Evolutionary conservation across 441 rosid genomes (phyloP).

Genomic region (Jatropha multifida): DNA sequence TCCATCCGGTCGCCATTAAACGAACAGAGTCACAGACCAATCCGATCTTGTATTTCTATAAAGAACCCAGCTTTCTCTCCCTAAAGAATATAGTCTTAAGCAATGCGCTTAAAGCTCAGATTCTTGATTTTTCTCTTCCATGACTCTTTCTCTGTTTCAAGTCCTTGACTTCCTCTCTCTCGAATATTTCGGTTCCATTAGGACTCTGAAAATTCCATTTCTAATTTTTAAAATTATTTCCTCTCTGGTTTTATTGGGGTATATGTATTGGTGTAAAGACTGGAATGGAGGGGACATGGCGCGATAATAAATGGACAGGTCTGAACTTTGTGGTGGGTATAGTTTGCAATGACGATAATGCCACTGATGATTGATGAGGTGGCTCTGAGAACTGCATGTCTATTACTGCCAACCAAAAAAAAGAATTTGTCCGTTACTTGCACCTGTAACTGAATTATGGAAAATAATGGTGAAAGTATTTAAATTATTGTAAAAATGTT

Average conservation of each 20-base stretch:
- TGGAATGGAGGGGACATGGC: constrained; percentile 44
- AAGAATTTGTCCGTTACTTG: constrained; percentile 15
- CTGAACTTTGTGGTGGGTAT: constrained; percentile 7
- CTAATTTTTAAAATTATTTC: constrained; percentile 9
- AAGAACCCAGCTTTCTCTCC: neutral
- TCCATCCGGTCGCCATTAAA: constrained; percentile 82
- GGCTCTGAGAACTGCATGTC: neutral
- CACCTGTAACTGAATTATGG: neutral
- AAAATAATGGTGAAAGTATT: neutral
- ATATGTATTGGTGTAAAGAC: constrained; percentile 14
- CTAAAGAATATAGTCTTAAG: neutral
- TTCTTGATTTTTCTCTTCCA: constrained; percentile 3
- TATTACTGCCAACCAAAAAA: constrained; percentile 21
- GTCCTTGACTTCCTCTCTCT: constrained; percentile 11
- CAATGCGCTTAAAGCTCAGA: neutral
- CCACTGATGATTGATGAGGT: constrained; percentile 22
- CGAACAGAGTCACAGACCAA: neutral
- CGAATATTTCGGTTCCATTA: neutral
- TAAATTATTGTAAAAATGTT: too few species aligned
- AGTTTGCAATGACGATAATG: constrained; percentile 27
- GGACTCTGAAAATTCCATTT: neutral
- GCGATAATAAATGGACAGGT: constrained; percentile 47
- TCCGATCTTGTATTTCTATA: neutral
- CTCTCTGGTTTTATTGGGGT: neutral
- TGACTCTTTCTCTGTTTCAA: neutral